These are phyloP conservation scores for Bauhinia variegata DNA, from an alignment of 306 rosid species.

Conservation along the genomic window DNA sequence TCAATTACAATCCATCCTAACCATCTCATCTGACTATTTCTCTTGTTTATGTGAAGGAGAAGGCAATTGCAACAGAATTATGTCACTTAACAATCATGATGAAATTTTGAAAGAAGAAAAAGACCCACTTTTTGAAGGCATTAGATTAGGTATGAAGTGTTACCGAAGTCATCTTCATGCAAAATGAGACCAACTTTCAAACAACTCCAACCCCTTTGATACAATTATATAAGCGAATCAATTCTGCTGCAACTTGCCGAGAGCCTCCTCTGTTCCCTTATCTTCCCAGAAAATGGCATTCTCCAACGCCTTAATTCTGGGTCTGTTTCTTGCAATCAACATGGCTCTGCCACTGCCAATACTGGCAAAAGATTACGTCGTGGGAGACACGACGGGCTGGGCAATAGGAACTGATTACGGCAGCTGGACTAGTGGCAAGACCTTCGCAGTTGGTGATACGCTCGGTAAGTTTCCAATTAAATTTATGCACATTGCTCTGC, in stretches of 20 bases:
- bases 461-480: constrained; percentile 55
- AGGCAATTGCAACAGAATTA: constrained; percentile 35
- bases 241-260: constrained; percentile 30
- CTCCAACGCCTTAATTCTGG: constrained; percentile 38
- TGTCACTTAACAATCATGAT: constrained; percentile 42
- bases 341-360: constrained; percentile 51
- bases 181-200: constrained; percentile 44
- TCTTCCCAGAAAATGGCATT: constrained; percentile 51
- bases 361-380: constrained; percentile 63
- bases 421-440: constrained; percentile 73
- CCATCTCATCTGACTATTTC: no score
- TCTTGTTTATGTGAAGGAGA: constrained; percentile 22
- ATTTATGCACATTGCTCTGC: neutral
- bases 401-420: constrained; percentile 58
- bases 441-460: constrained; percentile 71
- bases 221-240: constrained; percentile 49
- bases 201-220: constrained; percentile 53
- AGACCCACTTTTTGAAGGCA: constrained; percentile 27
- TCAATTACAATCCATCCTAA: constrained; percentile 40
- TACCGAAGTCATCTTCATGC: constrained; percentile 56
- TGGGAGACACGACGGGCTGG: constrained; percentile 89
- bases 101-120: constrained; percentile 9
- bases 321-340: constrained; percentile 41
- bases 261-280: constrained; percentile 17
- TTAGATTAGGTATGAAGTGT: constrained; percentile 75